These are phyloP conservation scores for Tremella fuciformis DNA, from an alignment of 768 basidiomycete genomes.

Conservation along the genomic window DNA sequence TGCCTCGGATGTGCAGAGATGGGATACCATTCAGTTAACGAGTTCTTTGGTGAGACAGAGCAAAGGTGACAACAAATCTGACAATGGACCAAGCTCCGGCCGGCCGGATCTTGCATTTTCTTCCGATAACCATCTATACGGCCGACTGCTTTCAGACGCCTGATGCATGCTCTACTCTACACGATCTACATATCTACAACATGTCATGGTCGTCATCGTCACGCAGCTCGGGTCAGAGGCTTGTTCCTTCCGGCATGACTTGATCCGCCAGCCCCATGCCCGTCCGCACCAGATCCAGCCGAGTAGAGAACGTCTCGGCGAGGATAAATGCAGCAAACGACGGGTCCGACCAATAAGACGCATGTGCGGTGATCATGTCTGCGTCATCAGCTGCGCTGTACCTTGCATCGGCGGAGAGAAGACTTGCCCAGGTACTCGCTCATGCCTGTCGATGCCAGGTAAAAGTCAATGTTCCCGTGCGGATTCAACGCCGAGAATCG, in stretches of 20 bases:
- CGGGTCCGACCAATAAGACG: slow-evolving; percentile 54
- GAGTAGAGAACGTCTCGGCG: slow-evolving; percentile 53
- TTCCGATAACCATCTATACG: neutral
- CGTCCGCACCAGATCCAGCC: slow-evolving; percentile 51
- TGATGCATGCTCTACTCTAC: slow-evolving; percentile 5
- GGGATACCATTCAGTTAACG: too few species aligned
- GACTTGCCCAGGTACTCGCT: slow-evolving; percentile 54
- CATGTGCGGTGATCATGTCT: slow-evolving; percentile 53
- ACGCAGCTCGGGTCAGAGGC: slow-evolving; percentile 2
- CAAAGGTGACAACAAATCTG: too few species aligned
- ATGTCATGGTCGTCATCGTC: too few species aligned
- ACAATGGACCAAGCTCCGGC: slow-evolving; percentile 12
- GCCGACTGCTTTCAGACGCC: neutral
- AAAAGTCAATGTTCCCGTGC: slow-evolving; percentile 56
- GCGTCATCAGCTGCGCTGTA: slow-evolving; percentile 21
- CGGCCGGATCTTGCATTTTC: slow-evolving; percentile 15
- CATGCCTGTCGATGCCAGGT: slow-evolving; percentile 53
- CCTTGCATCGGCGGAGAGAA: neutral
- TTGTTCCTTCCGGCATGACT: slow-evolving; percentile 30
- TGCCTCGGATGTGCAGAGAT: too few species aligned
- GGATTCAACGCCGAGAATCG: slow-evolving; percentile 56
- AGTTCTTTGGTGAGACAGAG: too few species aligned
- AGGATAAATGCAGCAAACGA: slow-evolving; percentile 54
- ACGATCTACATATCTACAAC: too few species aligned
- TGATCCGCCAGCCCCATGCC: slow-evolving; percentile 50